Evolutionary conservation across 192 early-diverging fungal species (phyloP).

Genomic region (Chytriomyces hyalinus): DNA sequence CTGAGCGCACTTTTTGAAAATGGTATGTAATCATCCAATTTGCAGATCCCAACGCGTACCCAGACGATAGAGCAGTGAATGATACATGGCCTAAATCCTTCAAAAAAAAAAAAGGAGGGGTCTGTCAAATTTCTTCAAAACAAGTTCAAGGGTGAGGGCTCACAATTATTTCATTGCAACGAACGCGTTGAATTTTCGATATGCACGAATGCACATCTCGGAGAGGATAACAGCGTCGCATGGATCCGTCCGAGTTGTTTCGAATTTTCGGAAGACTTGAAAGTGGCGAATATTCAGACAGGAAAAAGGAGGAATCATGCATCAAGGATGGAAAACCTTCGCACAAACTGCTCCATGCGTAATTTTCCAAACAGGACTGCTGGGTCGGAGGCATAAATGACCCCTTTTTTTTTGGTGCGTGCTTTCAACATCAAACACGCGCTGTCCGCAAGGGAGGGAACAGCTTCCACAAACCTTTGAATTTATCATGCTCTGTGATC

Average conservation of each 20-base stretch:
- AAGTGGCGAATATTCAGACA: neutral
- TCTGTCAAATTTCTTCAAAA: neutral
- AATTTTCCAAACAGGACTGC: slow-evolving; percentile 23
- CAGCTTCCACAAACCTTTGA: slow-evolving; percentile 8
- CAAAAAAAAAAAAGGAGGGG: neutral
- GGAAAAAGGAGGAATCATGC: neutral
- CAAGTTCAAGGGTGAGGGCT: neutral
- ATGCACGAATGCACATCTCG: slow-evolving; percentile 22
- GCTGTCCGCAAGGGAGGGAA: neutral
- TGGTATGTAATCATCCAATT: slow-evolving; percentile 34
- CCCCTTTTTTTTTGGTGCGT: neutral
- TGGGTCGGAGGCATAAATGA: slow-evolving; percentile 25
- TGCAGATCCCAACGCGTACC: slow-evolving; percentile 15
- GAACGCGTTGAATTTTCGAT: slow-evolving; percentile 16
- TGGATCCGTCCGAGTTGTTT: neutral
- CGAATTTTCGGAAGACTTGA: neutral
- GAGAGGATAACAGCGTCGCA: slow-evolving; percentile 11
- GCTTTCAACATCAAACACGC: neutral
- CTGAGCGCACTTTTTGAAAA: slow-evolving; percentile 16
- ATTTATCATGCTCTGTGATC: slow-evolving; percentile 13
- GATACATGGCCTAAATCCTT: neutral
- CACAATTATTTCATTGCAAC: slow-evolving; percentile 25
- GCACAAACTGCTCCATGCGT: slow-evolving; percentile 16
- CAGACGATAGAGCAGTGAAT: slow-evolving; percentile 12
- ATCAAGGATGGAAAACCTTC: neutral